Base-by-base conservation (phyloP, 2,329 filamentous ascomycete species). In the Xylariomycetidae sp. region DNA sequence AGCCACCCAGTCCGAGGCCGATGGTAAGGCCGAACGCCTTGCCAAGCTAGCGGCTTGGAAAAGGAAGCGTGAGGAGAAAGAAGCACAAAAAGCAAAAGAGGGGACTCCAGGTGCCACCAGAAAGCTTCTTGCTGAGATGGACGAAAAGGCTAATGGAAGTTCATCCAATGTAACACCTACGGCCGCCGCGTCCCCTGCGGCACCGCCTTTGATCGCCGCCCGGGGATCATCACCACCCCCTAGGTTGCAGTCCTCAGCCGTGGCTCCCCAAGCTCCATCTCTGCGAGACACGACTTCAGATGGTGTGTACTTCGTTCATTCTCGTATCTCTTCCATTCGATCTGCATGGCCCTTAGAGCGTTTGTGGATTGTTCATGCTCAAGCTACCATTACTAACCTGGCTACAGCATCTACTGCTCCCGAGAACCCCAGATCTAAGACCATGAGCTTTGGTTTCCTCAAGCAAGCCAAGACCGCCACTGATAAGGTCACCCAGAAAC, bases 41-140 rank as follows among this genome's bases (percentile, higher is more conserved):
- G 86, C 86, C 17, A 89, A 87, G 56, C 64, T 94, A 17, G 86
- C 90, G 57, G 85, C 86, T 37, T 95, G 88, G 89, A 95, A 95
- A 64, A 85, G 88, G 61, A 90, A 89, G 62, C 82, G 88, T 56
- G 85, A 87, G 44, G 79, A 80, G 54, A 82, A 82, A 48, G 82
- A 82, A 49, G 86, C 86, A 56, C 77, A 85, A 54, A 80, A 78
- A 51, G 77, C 83, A 49, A 80, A 78, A 51, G 77, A 84, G 49
- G 72, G 80, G 27, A 78, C 77, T 33, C 69, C 76, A 25, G 77
- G 75, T 37, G 80, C 78, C 44, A 74, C 81, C 25, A 70, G 77
- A 47, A 84, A 74, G 49, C 74, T 88, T 35, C 66, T 84, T 36
- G 79, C 82, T 50, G 78, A 84, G 59, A 87, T 85, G 70, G 85